Percentiles rank a stretch among this genome's conserved stretches.
phyloP scores from a whole-genome alignment of 805 yeast genomes.

The Ogataea populi-albae region DNA sequence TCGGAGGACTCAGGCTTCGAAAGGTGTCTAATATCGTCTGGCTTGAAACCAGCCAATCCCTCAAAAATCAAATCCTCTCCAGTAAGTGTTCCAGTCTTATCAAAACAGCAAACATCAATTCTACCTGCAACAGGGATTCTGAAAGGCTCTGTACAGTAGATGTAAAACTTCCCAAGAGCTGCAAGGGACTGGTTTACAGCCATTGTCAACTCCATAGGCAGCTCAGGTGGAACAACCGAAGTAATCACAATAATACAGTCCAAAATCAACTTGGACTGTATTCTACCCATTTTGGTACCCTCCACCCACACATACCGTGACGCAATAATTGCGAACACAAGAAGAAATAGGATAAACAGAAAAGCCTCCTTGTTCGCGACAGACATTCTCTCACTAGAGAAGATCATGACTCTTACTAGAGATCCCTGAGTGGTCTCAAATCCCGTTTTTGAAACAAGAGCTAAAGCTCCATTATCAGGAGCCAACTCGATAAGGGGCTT shows the following conservation, averaged over 20 bases:
- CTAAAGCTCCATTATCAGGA: constrained; percentile 92
- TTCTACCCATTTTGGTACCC: constrained; percentile 93
- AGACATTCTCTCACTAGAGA: constrained; percentile 92
- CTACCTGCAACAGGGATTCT: constrained; percentile 97
- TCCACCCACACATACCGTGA: constrained; percentile 98
- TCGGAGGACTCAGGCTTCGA: constrained; percentile 46
- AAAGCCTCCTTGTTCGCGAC: constrained; percentile 95
- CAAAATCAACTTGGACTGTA: constrained; percentile 86
- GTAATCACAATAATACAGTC: constrained; percentile 96
- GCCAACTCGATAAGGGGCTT: constrained; percentile 49
- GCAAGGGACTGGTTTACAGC: constrained; percentile 92
- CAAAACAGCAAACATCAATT: constrained; percentile 97
- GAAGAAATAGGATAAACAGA: constrained; percentile 83
- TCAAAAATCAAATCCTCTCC: constrained; percentile 96
- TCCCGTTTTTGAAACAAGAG: constrained; percentile 90
- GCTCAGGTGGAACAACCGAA: constrained; percentile 97
- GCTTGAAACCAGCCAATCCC: constrained; percentile 83
- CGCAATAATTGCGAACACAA: constrained; percentile 90
- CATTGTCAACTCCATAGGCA: constrained; percentile 98
- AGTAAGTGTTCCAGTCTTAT: constrained; percentile 96
- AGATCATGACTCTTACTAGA: constrained; percentile 95
- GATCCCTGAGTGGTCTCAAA: constrained; percentile 98
- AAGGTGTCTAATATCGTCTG: constrained; percentile 52
- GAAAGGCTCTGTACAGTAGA: constrained; percentile 98
- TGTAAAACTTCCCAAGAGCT: constrained; percentile 80